Conservation (phyloP, 2,329 filamentous ascomycete genomes). For the Aureobasidium uvarum region DNA sequence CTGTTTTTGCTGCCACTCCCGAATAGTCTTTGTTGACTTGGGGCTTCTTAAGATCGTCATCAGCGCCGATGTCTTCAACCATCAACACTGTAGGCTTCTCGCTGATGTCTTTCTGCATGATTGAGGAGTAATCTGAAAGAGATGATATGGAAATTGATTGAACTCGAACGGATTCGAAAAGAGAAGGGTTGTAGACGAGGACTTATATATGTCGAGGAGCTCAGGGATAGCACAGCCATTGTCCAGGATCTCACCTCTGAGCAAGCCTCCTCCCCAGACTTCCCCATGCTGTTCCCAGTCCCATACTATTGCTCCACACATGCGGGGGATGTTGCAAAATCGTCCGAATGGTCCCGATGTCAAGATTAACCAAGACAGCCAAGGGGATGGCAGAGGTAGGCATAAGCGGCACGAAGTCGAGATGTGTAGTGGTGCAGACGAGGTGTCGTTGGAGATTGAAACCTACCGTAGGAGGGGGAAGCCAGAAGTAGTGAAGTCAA, state of each 20-base stretch:
- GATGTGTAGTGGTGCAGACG: neutral
- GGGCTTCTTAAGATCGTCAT: conserved; percentile 14
- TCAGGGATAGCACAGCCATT: neutral
- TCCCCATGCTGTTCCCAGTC: conserved; percentile 1
- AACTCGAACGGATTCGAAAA: neutral
- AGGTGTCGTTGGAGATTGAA: neutral
- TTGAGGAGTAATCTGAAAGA: neutral
- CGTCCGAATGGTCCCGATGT: conserved; percentile 18
- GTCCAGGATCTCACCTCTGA: neutral
- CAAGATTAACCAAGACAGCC: conserved; percentile 12
- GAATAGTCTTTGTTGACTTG: conserved; percentile 33
- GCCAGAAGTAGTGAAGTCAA: neutral
- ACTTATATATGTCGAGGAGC: conserved; percentile 6
- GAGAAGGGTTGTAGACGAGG: neutral
- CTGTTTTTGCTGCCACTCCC: conserved; percentile 37
- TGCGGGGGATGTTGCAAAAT: neutral
- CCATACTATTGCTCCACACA: conserved; percentile 16
- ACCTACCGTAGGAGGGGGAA: neutral
- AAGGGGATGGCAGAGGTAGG: neutral
- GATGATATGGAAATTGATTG: neutral
- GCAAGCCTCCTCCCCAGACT: neutral
- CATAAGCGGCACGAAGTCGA: neutral
- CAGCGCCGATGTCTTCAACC: conserved; percentile 12
- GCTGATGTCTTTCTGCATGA: conserved; percentile 3
- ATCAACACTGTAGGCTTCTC: conserved; percentile 20